A percentile compares a stretch with the other conserved stretches of the same genome.
These are phyloP conservation scores for Chenopodium berlandieri DNA, from an alignment of 148 eudicot genomes.

Conservation along the genomic window DNA sequence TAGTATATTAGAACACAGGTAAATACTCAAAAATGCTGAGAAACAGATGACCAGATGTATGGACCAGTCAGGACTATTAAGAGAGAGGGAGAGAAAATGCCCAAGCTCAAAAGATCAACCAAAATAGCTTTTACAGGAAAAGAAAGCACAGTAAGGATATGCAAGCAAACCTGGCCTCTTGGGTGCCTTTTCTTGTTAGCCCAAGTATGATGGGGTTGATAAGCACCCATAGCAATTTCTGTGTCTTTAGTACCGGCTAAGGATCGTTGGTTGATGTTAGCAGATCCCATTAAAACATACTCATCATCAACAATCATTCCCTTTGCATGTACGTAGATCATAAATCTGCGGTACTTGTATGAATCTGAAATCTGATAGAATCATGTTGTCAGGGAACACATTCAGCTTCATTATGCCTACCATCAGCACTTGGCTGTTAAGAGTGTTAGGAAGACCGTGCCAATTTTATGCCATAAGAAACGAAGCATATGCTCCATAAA, in stretches of 20 bases:
- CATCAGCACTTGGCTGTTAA: neutral
- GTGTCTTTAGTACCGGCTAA: slow-evolving; percentile 86
- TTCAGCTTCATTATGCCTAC: neutral
- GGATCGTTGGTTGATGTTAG: slow-evolving; percentile 81
- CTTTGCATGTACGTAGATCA: slow-evolving; percentile 87
- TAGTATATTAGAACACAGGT: neutral
- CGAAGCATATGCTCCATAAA: neutral
- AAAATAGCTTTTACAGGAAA: neutral
- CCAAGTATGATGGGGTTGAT: slow-evolving; percentile 75
- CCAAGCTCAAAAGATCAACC: neutral
- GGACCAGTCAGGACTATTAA: neutral
- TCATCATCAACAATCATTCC: slow-evolving; percentile 90
- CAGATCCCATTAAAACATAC: slow-evolving; percentile 73
- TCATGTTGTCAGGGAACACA: neutral
- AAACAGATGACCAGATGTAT: neutral
- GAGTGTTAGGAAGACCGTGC: neutral
- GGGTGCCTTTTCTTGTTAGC: slow-evolving; percentile 51
- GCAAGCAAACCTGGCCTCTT: slow-evolving; percentile 64
- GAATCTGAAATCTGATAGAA: slow-evolving; percentile 58
- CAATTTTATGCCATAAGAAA: neutral
- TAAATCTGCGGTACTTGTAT: slow-evolving; percentile 53
- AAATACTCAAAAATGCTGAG: neutral
- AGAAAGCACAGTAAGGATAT: neutral
- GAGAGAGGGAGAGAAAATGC: neutral
- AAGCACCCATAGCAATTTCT: slow-evolving; percentile 89